A percentile compares a stretch with the other conserved stretches of the same genome.
Evolutionary conservation across 768 basidiomycete genomes (phyloP).

Genomic region (Lyophyllum semitale): DNA sequence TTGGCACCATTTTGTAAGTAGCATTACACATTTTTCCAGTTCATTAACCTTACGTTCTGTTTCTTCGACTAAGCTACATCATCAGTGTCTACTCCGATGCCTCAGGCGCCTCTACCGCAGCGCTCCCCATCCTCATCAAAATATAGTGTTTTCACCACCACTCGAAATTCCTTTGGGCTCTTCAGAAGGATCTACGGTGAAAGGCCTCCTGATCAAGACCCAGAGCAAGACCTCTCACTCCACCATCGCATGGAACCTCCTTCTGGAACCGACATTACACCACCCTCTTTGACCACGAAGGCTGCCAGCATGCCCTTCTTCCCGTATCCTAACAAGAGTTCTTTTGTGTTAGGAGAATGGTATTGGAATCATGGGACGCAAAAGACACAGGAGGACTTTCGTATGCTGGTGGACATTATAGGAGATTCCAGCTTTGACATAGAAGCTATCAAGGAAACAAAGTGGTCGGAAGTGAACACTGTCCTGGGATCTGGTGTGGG

Average conservation of each 20-base stretch:
- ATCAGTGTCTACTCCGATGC: no score
- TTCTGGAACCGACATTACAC: neutral
- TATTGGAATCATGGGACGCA: conserved; percentile 5
- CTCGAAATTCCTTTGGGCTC: neutral
- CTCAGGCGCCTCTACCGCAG: no score
- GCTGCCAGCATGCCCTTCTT: neutral
- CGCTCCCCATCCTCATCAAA: no score
- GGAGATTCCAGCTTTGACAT: neutral
- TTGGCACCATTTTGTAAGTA: neutral
- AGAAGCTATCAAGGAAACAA: conserved; percentile 7
- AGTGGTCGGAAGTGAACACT: conserved; percentile 12
- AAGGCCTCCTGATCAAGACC: neutral
- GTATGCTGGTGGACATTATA: conserved; percentile 9
- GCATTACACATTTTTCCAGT: no score
- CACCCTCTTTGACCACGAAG: neutral
- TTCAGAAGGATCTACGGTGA: neutral
- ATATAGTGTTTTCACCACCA: neutral
- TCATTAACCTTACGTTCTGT: no score
- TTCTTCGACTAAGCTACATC: no score
- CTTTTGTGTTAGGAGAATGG: conserved; percentile 13
- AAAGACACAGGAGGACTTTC: conserved; percentile 8
- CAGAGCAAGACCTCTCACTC: neutral
- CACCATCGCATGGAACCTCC: neutral
- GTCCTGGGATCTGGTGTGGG: conserved; percentile 2
- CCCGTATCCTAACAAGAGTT: conserved; percentile 12